Evolutionary conservation across 2,329 filamentous ascomycete species (phyloP).

Genomic region (Trichoderma sp.): DNA sequence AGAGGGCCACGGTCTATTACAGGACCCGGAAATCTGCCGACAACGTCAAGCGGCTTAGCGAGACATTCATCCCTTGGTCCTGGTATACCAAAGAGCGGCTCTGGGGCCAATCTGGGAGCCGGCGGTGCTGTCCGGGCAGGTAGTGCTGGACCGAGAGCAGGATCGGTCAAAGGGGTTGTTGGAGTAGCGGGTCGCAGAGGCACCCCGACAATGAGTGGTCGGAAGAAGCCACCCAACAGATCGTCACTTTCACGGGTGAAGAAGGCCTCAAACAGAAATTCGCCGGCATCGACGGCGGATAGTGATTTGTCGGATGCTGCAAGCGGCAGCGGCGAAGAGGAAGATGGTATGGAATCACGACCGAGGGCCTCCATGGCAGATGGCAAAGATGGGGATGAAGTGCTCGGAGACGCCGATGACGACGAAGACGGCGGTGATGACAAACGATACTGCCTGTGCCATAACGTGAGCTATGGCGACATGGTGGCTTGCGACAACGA

Average conservation of each 20-base stretch:
- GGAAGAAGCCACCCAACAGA: slow-evolving; percentile 54
- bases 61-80: slow-evolving; percentile 63
- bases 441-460: slow-evolving; percentile 80
- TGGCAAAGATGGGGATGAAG: slow-evolving; percentile 45
- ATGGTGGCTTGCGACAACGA: slow-evolving; percentile 90
- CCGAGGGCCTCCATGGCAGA: slow-evolving; percentile 37
- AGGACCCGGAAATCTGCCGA: slow-evolving; percentile 47
- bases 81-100: slow-evolving; percentile 54
- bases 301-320: slow-evolving; percentile 65
- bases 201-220: slow-evolving; percentile 43
- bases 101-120: slow-evolving; percentile 28
- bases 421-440: slow-evolving; percentile 73
- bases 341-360: slow-evolving; percentile 39
- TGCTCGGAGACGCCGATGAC: slow-evolving; percentile 54
- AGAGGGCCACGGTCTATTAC: slow-evolving; percentile 50
- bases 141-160: slow-evolving; percentile 58
- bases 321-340: slow-evolving; percentile 53
- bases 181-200: slow-evolving; percentile 46
- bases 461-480: slow-evolving; percentile 79
- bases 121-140: slow-evolving; percentile 48
- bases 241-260: slow-evolving; percentile 64
- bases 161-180: slow-evolving; percentile 44
- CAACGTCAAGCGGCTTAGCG: slow-evolving; percentile 57
- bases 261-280: slow-evolving; percentile 56
- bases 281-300: slow-evolving; percentile 61